These are phyloP conservation scores for Ogataea salicorniae DNA, from an alignment of 805 yeast species.

Conservation along the genomic window DNA sequence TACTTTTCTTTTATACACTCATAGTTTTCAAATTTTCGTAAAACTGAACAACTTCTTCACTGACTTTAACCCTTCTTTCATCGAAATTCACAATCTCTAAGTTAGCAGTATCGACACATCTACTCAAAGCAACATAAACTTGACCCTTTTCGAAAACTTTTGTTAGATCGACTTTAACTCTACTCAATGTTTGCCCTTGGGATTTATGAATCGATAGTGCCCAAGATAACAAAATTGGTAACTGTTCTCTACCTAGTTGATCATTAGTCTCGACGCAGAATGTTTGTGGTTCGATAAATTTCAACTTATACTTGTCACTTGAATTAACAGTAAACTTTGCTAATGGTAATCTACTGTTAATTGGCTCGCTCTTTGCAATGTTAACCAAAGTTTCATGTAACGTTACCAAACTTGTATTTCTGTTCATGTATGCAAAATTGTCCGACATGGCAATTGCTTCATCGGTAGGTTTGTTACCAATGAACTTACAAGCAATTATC, in stretches of 20 bases:
- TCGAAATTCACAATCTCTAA: constrained; percentile 64
- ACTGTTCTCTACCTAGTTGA: constrained; percentile 43
- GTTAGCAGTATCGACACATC: constrained; percentile 65
- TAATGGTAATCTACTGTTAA: constrained; percentile 33
- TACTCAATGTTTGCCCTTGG: constrained; percentile 75
- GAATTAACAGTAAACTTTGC: constrained; percentile 39
- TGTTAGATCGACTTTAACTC: constrained; percentile 64
- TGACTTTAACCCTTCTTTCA: constrained; percentile 51
- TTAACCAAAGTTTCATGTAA: constrained; percentile 17
- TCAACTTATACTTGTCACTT: constrained; percentile 26
- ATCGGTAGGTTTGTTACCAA: constrained; percentile 9
- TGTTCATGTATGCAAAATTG: too few relatives aligned
- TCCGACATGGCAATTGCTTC: not conserved
- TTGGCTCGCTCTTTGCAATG: constrained; percentile 17
- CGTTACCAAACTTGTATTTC: too few relatives aligned
- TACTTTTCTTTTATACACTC: not conserved
- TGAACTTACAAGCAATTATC: constrained; percentile 11
- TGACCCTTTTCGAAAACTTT: constrained; percentile 77
- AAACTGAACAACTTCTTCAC: constrained; percentile 55
- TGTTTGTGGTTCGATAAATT: constrained; percentile 31
- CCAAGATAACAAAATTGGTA: constrained; percentile 75
- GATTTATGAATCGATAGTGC: constrained; percentile 81
- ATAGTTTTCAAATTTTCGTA: constrained; percentile 41
- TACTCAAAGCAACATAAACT: constrained; percentile 74
- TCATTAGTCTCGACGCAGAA: constrained; percentile 29